These are phyloP conservation scores for Candida adriatica DNA, from an alignment of 805 yeast species.

Conservation along the genomic window DNA sequence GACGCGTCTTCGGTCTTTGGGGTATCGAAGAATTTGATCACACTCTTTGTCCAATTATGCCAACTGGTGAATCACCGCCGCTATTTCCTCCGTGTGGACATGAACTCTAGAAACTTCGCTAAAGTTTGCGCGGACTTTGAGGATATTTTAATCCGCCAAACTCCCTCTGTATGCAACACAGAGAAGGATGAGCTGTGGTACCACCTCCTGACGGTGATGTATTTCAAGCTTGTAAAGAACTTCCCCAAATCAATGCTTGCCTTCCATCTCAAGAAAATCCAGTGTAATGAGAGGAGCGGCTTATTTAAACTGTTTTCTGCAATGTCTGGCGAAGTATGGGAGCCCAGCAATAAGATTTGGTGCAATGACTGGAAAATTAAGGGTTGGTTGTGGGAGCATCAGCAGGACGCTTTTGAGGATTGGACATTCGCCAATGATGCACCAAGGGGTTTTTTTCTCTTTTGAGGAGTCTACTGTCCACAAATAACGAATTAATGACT, in stretches of 20 bases:
- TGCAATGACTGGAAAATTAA: constrained; percentile 12
- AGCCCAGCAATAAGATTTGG: constrained; percentile 5
- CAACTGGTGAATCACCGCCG: constrained; percentile 40
- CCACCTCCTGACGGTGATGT: constrained; percentile 13
- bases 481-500: background rate
- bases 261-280: constrained; percentile 8
- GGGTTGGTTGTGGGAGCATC: constrained; percentile 7
- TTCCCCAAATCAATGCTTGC: constrained; percentile 15
- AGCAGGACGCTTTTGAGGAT: constrained; percentile 3
- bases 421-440: constrained; percentile 6
- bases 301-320: constrained; percentile 3
- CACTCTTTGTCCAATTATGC: constrained; percentile 31
- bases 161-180: constrained; percentile 9
- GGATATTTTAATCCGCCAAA: constrained; percentile 28
- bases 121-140: constrained; percentile 39
- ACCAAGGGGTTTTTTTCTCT: constrained; percentile 7
- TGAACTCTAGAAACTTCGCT: constrained; percentile 40
- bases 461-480: too few relatives aligned
- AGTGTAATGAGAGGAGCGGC: constrained; percentile 1
- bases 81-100: constrained; percentile 29
- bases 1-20: constrained; percentile 12
- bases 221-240: constrained; percentile 18
- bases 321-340: constrained; percentile 2
- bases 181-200: constrained; percentile 11
- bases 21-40: constrained; percentile 23